These are phyloP conservation scores for Pharnaceum exiguum DNA, from an alignment of 148 eudicot genomes.

Conservation along the genomic window DNA sequence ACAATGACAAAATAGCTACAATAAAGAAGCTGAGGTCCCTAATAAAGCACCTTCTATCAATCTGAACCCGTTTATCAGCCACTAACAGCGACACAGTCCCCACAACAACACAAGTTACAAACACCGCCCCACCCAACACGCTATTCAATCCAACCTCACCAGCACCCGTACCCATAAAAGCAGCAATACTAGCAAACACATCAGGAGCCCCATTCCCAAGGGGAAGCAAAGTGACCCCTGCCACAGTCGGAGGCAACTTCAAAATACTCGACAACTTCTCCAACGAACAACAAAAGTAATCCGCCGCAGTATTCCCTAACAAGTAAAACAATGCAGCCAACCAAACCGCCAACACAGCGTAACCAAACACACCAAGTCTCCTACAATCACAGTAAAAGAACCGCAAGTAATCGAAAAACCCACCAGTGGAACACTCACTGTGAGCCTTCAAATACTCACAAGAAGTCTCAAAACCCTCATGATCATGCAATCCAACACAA, in stretches of 20 bases:
- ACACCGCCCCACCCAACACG: slow-evolving; percentile 92
- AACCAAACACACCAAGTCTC: slow-evolving; percentile 44
- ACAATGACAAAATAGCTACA: slow-evolving; percentile 41
- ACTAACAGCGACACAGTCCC: slow-evolving; percentile 74
- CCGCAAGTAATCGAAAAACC: slow-evolving; percentile 67
- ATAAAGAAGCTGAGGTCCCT: slow-evolving; percentile 75
- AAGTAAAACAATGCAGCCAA: slow-evolving; percentile 81
- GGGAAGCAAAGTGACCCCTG: slow-evolving; percentile 89
- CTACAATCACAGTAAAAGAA: slow-evolving; percentile 75
- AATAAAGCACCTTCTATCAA: slow-evolving; percentile 75
- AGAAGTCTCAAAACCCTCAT: slow-evolving; percentile 37
- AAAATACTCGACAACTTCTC: slow-evolving; percentile 74
- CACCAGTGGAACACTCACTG: slow-evolving; percentile 63
- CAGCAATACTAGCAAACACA: slow-evolving; percentile 94
- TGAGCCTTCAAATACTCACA: slow-evolving; percentile 80
- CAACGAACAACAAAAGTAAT: slow-evolving; percentile 88
- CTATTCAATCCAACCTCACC: slow-evolving; percentile 91
- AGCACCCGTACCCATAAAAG: slow-evolving; percentile 74
- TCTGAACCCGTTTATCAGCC: slow-evolving; percentile 55
- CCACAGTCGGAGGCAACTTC: slow-evolving; percentile 84
- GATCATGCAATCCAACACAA: slow-evolving; percentile 53
- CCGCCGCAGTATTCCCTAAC: slow-evolving; percentile 92
- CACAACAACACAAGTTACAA: slow-evolving; percentile 80
- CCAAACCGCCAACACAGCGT: slow-evolving; percentile 62
- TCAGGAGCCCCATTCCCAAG: slow-evolving; percentile 98